Conservation (phyloP, 345 rosid genomes). For the Eucalyptus sideroxylon region DNA sequence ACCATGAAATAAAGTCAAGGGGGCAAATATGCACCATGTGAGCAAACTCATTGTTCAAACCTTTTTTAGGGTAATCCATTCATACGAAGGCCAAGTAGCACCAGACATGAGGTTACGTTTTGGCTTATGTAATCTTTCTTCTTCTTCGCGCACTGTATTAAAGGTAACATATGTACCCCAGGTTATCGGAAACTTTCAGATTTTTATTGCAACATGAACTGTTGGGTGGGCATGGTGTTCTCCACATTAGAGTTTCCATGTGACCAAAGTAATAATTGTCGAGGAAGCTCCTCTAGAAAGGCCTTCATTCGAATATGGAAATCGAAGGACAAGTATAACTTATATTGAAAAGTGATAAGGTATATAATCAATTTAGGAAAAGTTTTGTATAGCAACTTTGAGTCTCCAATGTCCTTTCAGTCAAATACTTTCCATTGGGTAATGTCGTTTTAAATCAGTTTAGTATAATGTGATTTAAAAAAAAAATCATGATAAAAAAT, state of each 20-base stretch:
- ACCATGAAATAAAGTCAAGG: neutral
- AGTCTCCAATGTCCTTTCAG: neutral
- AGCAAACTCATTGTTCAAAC: neutral
- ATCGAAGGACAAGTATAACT: neutral
- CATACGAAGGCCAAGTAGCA: neutral
- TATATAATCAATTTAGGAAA: neutral
- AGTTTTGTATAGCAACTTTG: neutral
- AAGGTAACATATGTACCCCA: neutral
- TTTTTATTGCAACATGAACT: neutral
- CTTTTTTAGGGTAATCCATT: neutral
- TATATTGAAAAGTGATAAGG: neutral
- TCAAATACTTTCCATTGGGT: neutral
- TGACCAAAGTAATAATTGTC: neutral
- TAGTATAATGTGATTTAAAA: neutral
- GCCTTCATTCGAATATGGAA: neutral
- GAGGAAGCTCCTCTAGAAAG: neutral
- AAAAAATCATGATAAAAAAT: neutral
- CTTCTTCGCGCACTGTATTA: neutral
- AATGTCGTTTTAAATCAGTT: fast-evolving
- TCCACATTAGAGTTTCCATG: neutral
- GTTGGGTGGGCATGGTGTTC: neutral
- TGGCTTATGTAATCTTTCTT: neutral
- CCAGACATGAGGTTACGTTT: neutral
- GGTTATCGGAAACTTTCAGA: neutral
- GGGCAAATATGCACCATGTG: neutral